Percentiles rank a stretch among this genome's conserved stretches.
Conservation (phyloP, 495 filamentous ascomycete genomes). For the Cercophora samala region DNA sequence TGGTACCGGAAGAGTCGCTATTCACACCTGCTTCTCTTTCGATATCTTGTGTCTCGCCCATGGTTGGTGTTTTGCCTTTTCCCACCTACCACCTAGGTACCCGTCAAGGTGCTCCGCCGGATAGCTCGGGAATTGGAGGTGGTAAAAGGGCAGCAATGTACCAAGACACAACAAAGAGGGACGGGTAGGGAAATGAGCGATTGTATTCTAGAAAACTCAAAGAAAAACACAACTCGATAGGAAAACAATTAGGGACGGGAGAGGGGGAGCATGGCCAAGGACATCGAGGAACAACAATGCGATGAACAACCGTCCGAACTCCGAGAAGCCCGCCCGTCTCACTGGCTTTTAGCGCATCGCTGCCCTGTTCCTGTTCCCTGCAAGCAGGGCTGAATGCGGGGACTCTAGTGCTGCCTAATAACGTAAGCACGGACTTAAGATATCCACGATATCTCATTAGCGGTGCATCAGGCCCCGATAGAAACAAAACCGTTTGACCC, state of each 20-base stretch:
- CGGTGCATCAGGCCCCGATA: background rate
- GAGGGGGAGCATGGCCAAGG: background rate
- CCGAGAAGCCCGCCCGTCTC: background rate
- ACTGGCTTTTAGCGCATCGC: background rate
- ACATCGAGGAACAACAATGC: background rate
- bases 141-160: background rate
- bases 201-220: background rate
- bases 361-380: background rate
- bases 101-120: too few species aligned
- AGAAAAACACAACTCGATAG: background rate
- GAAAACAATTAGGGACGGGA: background rate
- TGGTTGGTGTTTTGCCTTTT: background rate
- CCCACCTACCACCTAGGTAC: too few species aligned
- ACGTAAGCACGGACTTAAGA: background rate
- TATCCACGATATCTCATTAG: background rate
- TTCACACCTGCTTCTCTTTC: constrained; percentile 11
- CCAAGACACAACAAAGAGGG: background rate
- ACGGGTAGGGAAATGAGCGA: background rate
- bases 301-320: background rate
- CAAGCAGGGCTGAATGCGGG: background rate
- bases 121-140: too few species aligned
- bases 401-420: background rate
- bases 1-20: constrained; percentile 7
- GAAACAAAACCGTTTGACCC: background rate
- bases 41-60: constrained; percentile 12